These are phyloP conservation scores for Thoreauomyces humboldtii DNA, from an alignment of 192 early-diverging fungal species.

Conservation along the genomic window DNA sequence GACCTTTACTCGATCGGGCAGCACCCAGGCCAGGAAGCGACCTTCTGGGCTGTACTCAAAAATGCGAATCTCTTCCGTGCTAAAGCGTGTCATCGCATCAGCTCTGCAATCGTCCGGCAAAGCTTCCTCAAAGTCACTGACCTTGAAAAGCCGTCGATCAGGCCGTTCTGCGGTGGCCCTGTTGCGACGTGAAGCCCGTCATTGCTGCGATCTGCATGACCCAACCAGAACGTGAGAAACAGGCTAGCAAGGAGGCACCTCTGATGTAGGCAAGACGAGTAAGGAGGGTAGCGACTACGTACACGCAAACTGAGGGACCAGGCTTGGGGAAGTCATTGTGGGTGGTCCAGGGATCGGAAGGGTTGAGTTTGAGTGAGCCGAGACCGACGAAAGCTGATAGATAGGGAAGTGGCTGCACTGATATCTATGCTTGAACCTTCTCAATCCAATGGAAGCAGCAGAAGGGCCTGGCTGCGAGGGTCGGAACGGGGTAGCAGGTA, in stretches of 20 bases:
- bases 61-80: conserved; percentile 20
- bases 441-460: too few species aligned
- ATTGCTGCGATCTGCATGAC: conserved; percentile 21
- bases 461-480: too few species aligned
- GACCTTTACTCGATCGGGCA: conserved; percentile 57
- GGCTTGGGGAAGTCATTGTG: neutral
- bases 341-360: too few species aligned
- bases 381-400: too few species aligned
- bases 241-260: conserved; percentile 7
- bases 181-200: conserved; percentile 15
- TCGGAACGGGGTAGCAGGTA: too few species aligned
- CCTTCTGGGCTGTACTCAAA: conserved; percentile 32
- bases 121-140: neutral
- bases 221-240: neutral
- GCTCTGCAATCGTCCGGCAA: neutral
- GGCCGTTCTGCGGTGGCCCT: conserved; percentile 16
- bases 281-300: neutral
- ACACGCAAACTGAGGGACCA: conserved; percentile 8
- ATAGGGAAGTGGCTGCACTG: too few species aligned
- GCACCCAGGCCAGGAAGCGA: conserved; percentile 25
- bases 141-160: conserved; percentile 27
- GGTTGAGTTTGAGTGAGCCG: too few species aligned
- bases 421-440: too few species aligned
- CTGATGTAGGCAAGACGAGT: neutral
- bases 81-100: neutral